phyloP scores from a whole-genome alignment of 2,329 filamentous ascomycete species.

The Colletotrichum phormii region DNA sequence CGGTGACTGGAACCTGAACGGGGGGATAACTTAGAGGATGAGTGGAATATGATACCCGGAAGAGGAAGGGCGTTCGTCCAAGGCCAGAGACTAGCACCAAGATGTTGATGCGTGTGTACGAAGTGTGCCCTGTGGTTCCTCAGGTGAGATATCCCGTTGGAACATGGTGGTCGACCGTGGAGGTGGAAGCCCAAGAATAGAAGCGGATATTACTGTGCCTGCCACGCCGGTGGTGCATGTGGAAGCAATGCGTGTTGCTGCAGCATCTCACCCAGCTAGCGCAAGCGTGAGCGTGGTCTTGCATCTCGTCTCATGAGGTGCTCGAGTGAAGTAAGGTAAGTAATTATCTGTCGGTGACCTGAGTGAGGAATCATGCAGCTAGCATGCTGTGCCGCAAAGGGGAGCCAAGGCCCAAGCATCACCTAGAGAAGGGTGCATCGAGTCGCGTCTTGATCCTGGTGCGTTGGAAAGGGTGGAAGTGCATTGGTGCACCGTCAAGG shows the following conservation, averaged over 20 bases:
- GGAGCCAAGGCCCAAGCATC: neutral
- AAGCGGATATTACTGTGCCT: neutral
- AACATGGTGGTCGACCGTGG: neutral
- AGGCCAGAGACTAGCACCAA: neutral
- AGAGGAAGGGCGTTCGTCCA: conserved; percentile 10
- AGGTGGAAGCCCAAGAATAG: conserved; percentile 2
- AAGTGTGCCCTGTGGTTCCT: neutral
- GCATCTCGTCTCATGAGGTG: neutral
- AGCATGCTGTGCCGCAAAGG: neutral
- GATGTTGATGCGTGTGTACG: neutral
- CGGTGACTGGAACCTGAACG: neutral
- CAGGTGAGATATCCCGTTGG: neutral
- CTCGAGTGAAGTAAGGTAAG: neutral
- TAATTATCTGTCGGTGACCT: neutral
- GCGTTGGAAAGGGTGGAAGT: neutral
- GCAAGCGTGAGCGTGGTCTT: neutral
- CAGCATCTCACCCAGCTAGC: neutral
- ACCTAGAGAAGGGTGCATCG: neutral
- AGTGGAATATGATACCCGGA: conserved; percentile 2
- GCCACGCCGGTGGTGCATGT: neutral
- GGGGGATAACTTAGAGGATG: neutral
- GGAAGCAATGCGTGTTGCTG: neutral
- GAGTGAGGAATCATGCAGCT: neutral
- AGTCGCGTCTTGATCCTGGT: neutral
- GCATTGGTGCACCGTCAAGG: neutral